Evolutionary conservation across 495 filamentous ascomycete species (phyloP).

Genomic region (Platismatia glauca): DNA sequence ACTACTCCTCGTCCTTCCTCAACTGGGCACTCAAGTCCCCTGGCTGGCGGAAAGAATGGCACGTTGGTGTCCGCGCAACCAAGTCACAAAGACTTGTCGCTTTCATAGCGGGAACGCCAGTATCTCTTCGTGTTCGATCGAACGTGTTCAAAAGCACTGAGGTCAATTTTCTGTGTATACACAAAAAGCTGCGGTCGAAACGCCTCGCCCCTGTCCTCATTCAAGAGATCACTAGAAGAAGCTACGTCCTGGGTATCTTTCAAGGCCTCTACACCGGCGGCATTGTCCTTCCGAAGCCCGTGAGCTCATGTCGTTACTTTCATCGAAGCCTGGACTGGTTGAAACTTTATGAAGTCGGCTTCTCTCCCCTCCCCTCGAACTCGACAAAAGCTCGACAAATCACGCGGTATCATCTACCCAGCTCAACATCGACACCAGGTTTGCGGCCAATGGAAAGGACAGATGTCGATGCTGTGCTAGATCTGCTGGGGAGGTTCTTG

Average conservation of each 20-base stretch:
- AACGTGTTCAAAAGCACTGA: constrained; percentile 70
- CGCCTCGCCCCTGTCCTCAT: constrained; percentile 87
- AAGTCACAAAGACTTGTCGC: constrained; percentile 76
- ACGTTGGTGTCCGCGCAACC: constrained; percentile 78
- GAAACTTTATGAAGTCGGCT: constrained; percentile 88
- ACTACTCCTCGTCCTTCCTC: constrained; percentile 80
- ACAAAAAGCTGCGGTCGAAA: constrained; percentile 94
- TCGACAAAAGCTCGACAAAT: constrained; percentile 78
- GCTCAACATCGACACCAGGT: constrained; percentile 57
- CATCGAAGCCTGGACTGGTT: constrained; percentile 89
- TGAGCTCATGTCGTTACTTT: constrained; percentile 89
- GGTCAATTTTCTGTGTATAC: constrained; percentile 95
- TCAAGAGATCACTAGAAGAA: constrained; percentile 89
- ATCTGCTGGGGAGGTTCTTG: constrained; percentile 69
- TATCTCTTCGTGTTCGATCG: constrained; percentile 67
- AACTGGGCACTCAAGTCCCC: constrained; percentile 91
- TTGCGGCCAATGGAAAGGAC: constrained; percentile 72
- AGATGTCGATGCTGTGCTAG: constrained; percentile 69
- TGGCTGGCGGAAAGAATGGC: constrained; percentile 94
- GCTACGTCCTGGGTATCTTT: constrained; percentile 72
- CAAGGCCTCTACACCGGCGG: constrained; percentile 95
- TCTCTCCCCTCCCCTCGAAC: constrained; percentile 69
- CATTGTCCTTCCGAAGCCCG: constrained; percentile 77
- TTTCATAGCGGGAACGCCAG: constrained; percentile 88
- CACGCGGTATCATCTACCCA: constrained; percentile 67